Base-by-base conservation (phyloP, 2,329 filamentous ascomycete genomes). In the Nothomitra cinnamomea region DNA sequence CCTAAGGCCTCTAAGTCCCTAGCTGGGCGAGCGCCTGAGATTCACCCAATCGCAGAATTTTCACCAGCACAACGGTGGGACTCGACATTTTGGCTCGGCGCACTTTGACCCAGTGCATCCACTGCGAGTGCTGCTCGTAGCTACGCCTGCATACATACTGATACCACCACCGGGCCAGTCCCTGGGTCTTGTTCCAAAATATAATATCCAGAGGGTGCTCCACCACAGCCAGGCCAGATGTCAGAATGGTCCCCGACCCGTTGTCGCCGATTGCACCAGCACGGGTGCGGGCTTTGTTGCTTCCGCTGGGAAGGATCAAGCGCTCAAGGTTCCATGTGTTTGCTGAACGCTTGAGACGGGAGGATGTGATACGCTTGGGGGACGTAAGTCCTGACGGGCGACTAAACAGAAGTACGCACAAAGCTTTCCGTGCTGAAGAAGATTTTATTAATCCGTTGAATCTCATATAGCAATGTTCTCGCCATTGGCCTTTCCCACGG, bases 251-350 rank as follows among this genome's bases (percentile, higher is more conserved):
- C 10, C 43, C 17, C 13, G 52, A 53, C 32, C 52, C 52, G 25
- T 79, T 95, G 67, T 85, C 89, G 67, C 88, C 90, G 69, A 81
- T 89, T 72, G 85, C 89, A 69, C 88, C 88, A 66, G 90, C 88
- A 71, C 85, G 86, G 76, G 80, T 96, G 65, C 85, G 86, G 72
- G 87, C 84, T 58, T 78, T 95, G 61, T 78, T 95, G 56, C 73
- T 96, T 57, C 92, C 92, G 53, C 75, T 94, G 60, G 90, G 90
- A 53, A 83, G 79, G 64, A 92, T 96, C 66, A 89, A 82, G 66
- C 79, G 82, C 57, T 82, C 84, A 53, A 79, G 85, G 56, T 96
- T 95, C 67, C 69, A 81, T 60, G 74, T 76, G 58, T 94, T 95
- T 66, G 77, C 90, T 58, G 77, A 83, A 57, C 79, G 87, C 61